phyloP scores from a whole-genome alignment of 257 asterid species.

The Solanum pinnatisectum region DNA sequence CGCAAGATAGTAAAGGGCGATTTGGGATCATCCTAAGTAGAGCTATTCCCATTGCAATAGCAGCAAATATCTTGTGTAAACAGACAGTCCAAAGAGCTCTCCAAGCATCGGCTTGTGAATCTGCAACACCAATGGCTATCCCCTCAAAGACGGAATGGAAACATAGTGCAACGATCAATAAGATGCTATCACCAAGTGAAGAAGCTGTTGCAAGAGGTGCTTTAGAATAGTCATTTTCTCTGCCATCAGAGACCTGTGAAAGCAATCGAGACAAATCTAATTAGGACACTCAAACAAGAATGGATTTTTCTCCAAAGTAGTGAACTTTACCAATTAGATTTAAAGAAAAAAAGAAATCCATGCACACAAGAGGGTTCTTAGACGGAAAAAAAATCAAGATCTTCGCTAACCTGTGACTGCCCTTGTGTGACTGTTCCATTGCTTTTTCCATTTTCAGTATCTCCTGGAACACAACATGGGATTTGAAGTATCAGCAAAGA shows the following conservation, averaged over 20 bases:
- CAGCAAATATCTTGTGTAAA: conserved; percentile 85
- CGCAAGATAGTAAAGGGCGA: conserved; percentile 70
- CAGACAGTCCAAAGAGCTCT: conserved; percentile 81
- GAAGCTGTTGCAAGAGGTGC: conserved; percentile 34
- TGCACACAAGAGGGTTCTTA: neutral
- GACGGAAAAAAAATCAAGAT: neutral
- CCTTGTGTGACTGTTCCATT: conserved; percentile 15
- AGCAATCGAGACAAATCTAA: neutral
- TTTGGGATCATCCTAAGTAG: conserved; percentile 84
- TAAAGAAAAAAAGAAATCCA: neutral
- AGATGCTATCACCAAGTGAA: conserved; percentile 62
- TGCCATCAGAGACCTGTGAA: conserved; percentile 1
- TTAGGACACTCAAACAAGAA: neutral
- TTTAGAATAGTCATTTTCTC: conserved; percentile 20
- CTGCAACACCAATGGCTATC: conserved; percentile 85
- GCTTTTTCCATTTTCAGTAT: conserved; percentile 16
- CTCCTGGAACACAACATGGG: conserved; percentile 13
- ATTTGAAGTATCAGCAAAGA: neutral
- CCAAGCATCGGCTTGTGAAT: conserved; percentile 75
- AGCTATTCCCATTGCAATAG: conserved; percentile 92
- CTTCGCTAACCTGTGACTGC: conserved; percentile 28
- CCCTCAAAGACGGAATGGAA: conserved; percentile 93
- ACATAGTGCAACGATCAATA: conserved; percentile 64
- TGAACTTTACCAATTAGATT: neutral
- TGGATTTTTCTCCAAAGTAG: neutral